phyloP scores from a whole-genome alignment of 2,329 filamentous ascomycete genomes.

The Elsinoe necatrix region DNA sequence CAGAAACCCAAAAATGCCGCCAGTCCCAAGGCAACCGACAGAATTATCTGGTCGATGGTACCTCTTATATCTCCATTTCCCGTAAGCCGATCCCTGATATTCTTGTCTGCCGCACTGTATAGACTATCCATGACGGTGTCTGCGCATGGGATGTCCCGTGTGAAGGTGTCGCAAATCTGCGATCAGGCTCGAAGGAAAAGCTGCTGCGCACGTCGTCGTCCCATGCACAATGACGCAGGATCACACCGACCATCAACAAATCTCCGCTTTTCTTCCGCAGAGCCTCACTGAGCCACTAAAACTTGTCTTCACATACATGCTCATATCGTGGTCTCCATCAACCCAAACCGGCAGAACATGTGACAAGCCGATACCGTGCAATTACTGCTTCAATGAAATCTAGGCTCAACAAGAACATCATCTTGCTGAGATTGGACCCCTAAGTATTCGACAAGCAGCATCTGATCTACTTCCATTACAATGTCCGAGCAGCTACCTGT shows the following conservation, averaged over 20 bases:
- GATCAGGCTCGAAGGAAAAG: constrained; percentile 10
- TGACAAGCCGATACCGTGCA: too few relatives aligned
- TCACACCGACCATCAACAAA: constrained; percentile 27
- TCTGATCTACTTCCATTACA: neutral
- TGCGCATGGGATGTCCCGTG: neutral
- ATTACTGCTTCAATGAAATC: too few relatives aligned
- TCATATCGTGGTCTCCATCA: too few relatives aligned
- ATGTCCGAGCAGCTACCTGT: neutral
- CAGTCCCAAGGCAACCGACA: constrained; percentile 63
- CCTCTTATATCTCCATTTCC: constrained; percentile 32
- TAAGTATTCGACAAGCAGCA: neutral
- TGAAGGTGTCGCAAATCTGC: neutral
- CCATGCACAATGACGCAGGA: constrained; percentile 14
- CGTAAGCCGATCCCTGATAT: constrained; percentile 26
- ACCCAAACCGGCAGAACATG: too few relatives aligned
- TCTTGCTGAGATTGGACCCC: too few relatives aligned
- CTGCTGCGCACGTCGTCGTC: neutral
- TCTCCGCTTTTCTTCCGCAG: constrained; percentile 32
- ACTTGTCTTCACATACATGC: neutral
- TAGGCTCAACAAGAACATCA: too few relatives aligned
- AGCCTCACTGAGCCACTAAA: neutral
- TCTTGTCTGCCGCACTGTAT: constrained; percentile 8
- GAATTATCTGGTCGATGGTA: constrained; percentile 54
- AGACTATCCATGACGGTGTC: constrained; percentile 2
- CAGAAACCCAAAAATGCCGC: constrained; percentile 70